phyloP scores from a whole-genome alignment of 371 early-diverging fungal genomes.

The Umbelopsis sp. region DNA sequence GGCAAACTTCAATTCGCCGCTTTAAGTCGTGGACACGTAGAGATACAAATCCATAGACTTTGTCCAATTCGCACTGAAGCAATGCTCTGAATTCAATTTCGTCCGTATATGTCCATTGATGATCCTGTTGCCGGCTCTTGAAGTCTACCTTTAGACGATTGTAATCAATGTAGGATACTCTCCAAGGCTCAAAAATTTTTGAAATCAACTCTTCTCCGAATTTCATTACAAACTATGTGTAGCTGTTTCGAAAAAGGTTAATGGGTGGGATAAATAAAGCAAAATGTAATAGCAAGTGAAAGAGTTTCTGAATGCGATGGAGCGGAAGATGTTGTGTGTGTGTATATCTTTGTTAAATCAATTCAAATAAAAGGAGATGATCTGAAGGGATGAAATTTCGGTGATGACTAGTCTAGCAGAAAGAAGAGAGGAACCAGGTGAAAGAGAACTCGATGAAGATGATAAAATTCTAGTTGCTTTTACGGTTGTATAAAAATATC shows the following conservation, averaged over 20 bases:
- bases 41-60: constrained; percentile 81
- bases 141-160: constrained; percentile 38
- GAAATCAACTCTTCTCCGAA: constrained; percentile 44
- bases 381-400: too few species aligned
- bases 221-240: constrained; percentile 36
- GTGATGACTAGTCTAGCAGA: too few species aligned
- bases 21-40: constrained; percentile 73
- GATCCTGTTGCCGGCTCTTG: constrained; percentile 38
- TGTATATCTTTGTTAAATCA: too few species aligned
- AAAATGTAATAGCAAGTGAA: too few species aligned
- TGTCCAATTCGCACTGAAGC: constrained; percentile 81
- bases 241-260: background rate
- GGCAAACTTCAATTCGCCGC: constrained; percentile 72
- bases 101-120: constrained; percentile 61
- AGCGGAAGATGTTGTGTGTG: too few species aligned
- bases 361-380: too few species aligned
- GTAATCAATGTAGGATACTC: constrained; percentile 43
- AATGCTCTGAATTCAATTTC: constrained; percentile 75
- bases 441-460: too few species aligned
- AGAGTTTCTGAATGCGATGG: too few species aligned
- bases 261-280: background rate
- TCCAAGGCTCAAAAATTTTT: constrained; percentile 48
- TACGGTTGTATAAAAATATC: too few species aligned
- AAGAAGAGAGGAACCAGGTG: too few species aligned
- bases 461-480: too few species aligned